These are phyloP conservation scores for Xylaria hypoxylon DNA, from an alignment of 2,329 filamentous ascomycete genomes.

Conservation along the genomic window DNA sequence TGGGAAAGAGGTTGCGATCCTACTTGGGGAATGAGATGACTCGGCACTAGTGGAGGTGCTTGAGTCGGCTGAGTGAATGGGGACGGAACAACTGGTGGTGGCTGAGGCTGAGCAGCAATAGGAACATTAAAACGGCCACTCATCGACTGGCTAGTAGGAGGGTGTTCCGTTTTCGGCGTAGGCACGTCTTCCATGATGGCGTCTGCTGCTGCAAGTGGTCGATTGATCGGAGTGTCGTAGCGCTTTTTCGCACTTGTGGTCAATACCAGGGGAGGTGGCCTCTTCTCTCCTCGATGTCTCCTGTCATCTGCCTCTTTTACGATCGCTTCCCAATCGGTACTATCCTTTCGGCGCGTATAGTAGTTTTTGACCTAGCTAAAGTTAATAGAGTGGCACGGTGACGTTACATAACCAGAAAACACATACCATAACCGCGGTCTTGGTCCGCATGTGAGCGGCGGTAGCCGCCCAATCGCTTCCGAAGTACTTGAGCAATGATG, in stretches of 20 bases:
- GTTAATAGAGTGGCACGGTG: slow-evolving; percentile 39
- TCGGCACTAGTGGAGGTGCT: slow-evolving; percentile 43
- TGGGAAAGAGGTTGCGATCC: slow-evolving; percentile 54
- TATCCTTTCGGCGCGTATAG: slow-evolving; percentile 72
- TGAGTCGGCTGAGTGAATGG: slow-evolving; percentile 48
- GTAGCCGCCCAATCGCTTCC: slow-evolving; percentile 83
- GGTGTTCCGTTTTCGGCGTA: slow-evolving; percentile 59
- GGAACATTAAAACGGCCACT: slow-evolving; percentile 60
- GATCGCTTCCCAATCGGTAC: slow-evolving; percentile 70
- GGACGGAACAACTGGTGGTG: slow-evolving; percentile 45
- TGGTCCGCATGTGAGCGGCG: slow-evolving; percentile 82
- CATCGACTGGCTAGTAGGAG: slow-evolving; percentile 52
- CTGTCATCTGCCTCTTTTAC: slow-evolving; percentile 71
- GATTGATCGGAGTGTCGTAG: slow-evolving; percentile 59
- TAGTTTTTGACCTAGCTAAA: slow-evolving; percentile 73
- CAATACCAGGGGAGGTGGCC: slow-evolving; percentile 70
- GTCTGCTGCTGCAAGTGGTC: slow-evolving; percentile 64
- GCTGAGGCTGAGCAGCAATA: slow-evolving; percentile 58
- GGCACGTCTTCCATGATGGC: slow-evolving; percentile 58
- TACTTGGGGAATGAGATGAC: slow-evolving; percentile 44
- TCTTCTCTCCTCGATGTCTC: slow-evolving; percentile 66
- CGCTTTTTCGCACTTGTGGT: slow-evolving; percentile 63
- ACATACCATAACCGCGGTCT: slow-evolving; percentile 86
- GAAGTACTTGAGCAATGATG: slow-evolving; percentile 76
- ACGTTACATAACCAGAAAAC: slow-evolving; percentile 13